phyloP scores from a whole-genome alignment of 352 stramenopile genomes.

The Phytophthora crassamura region DNA sequence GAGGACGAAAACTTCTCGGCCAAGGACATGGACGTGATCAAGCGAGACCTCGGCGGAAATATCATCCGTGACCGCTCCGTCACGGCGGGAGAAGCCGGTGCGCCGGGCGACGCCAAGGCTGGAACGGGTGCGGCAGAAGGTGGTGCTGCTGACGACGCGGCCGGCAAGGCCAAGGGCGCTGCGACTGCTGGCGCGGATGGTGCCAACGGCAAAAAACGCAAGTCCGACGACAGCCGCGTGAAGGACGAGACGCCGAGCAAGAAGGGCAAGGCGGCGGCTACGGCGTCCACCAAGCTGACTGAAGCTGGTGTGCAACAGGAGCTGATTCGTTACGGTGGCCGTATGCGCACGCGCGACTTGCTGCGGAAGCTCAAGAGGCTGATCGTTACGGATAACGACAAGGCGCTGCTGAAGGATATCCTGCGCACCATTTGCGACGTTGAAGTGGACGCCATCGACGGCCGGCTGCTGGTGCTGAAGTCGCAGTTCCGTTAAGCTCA shows the following conservation, averaged over 20 bases:
- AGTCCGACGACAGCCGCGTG: constrained; percentile 42
- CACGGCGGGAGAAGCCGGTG: constrained; percentile 15
- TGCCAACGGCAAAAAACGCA: constrained; percentile 53
- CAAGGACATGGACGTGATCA: constrained; percentile 86
- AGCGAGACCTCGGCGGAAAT: constrained; percentile 79
- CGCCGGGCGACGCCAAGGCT: constrained; percentile 38
- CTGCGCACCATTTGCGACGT: constrained; percentile 89
- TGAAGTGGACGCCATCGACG: constrained; percentile 87
- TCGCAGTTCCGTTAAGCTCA: constrained; percentile 82
- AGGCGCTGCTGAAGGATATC: constrained; percentile 87
- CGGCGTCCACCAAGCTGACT: constrained; percentile 69
- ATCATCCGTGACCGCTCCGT: constrained; percentile 77
- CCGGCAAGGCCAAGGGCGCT: constrained; percentile 28
- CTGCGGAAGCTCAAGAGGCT: constrained; percentile 85
- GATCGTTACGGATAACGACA: constrained; percentile 82
- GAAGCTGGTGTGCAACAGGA: constrained; percentile 87
- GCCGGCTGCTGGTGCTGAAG: constrained; percentile 83
- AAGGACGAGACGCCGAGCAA: constrained; percentile 65
- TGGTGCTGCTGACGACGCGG: constrained; percentile 27
- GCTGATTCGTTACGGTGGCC: constrained; percentile 81
- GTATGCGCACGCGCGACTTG: constrained; percentile 82
- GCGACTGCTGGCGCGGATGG: constrained; percentile 21
- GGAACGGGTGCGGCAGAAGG: constrained; percentile 29
- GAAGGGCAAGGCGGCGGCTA: constrained; percentile 40
- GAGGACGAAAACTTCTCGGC: constrained; percentile 78